These are phyloP conservation scores for Salix udensis DNA, from an alignment of 345 rosid genomes.

Conservation along the genomic window DNA sequence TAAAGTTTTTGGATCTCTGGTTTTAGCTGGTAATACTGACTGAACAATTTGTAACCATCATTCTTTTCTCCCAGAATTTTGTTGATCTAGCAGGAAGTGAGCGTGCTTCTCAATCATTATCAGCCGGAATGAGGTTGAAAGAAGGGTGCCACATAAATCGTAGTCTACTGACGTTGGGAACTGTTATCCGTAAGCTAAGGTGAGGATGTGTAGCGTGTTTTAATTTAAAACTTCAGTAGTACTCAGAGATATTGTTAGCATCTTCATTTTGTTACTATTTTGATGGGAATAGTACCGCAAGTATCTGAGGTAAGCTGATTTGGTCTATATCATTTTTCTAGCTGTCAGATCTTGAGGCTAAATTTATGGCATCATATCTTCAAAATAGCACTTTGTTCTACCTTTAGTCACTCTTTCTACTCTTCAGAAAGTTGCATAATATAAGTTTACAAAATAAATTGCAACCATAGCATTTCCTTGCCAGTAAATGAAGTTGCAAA, in stretches of 20 bases:
- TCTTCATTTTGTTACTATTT: background rate
- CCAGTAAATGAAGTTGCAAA: background rate
- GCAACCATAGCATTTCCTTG: background rate
- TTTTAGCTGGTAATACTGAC: background rate
- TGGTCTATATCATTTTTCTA: background rate
- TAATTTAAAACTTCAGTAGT: background rate
- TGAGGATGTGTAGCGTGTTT: conserved; percentile 24
- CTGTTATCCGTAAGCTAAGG: conserved; percentile 95
- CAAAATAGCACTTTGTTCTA: background rate
- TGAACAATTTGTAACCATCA: background rate
- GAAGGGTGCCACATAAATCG: conserved; percentile 96
- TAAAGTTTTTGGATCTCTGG: background rate
- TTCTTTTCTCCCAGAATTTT: conserved; percentile 55
- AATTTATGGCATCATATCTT: background rate
- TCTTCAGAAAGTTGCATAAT: background rate
- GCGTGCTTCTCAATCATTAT: conserved; percentile 86
- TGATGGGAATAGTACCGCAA: background rate
- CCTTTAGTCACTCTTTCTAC: background rate
- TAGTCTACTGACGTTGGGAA: conserved; percentile 86
- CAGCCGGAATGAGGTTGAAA: conserved; percentile 86
- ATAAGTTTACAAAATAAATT: background rate
- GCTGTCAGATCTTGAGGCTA: background rate
- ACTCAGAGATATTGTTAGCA: background rate
- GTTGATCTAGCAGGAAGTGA: conserved; percentile 97
- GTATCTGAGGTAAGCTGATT: background rate